Percentiles rank a stretch among this genome's conserved stretches.
phyloP scores from a whole-genome alignment of 306 rosid species.

The Chamaecrista fasciculata region DNA sequence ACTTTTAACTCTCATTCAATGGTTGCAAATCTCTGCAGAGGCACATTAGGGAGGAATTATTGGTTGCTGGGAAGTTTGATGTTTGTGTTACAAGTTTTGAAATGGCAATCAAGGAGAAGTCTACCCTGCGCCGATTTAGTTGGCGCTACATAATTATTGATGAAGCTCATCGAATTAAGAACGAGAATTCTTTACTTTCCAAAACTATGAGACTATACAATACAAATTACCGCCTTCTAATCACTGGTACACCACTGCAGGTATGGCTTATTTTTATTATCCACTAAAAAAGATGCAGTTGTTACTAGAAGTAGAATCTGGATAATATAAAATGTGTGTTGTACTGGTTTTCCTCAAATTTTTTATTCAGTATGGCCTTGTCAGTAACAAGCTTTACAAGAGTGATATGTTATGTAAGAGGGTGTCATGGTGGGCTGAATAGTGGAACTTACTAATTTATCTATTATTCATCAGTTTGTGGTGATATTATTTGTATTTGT shows the following conservation, averaged over 20 bases:
- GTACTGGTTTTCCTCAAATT: background rate
- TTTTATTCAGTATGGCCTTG: background rate
- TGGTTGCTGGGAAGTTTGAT: slow-evolving; percentile 97
- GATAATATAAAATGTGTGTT: background rate
- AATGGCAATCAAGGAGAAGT: slow-evolving; percentile 97
- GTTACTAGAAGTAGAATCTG: background rate
- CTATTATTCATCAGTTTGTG: background rate
- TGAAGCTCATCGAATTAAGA: slow-evolving; percentile 98
- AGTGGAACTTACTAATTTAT: slow-evolving; percentile 2
- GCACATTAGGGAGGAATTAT: slow-evolving; percentile 75
- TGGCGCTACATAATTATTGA: slow-evolving; percentile 97
- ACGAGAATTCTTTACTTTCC: slow-evolving; percentile 92
- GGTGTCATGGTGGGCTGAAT: background rate
- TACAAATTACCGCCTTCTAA: slow-evolving; percentile 89
- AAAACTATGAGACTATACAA: slow-evolving; percentile 92
- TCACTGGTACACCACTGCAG: slow-evolving; percentile 98
- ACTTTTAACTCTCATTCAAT: background rate
- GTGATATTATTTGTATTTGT: too few relatives aligned
- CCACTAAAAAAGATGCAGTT: background rate
- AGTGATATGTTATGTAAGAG: background rate
- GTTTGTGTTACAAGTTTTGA: slow-evolving; percentile 96
- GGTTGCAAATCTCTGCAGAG: slow-evolving; percentile 48
- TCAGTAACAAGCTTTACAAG: background rate
- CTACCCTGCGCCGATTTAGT: slow-evolving; percentile 79
- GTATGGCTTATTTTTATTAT: slow-evolving; percentile 40